phyloP scores from a whole-genome alignment of 2,329 filamentous ascomycete species.

The Didymella exigua region DNA sequence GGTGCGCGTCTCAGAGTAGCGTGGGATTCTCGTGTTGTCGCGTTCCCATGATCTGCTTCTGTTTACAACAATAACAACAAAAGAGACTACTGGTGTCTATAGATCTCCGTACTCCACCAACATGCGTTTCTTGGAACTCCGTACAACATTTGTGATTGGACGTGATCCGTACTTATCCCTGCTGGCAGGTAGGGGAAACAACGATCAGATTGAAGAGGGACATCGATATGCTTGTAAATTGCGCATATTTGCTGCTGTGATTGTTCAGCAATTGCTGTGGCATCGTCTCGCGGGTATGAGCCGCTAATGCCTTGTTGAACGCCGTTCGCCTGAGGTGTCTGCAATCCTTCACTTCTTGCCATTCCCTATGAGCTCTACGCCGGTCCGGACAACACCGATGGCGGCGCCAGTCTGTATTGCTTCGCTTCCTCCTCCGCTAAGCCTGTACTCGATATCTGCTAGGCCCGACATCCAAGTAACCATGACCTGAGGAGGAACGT shows the following conservation, averaged over 20 bases:
- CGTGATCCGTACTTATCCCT: neutral
- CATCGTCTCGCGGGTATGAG: conserved; percentile 4
- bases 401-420: conserved; percentile 89
- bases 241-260: conserved; percentile 3
- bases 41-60: conserved; percentile 6
- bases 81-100: neutral
- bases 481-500: conserved; percentile 85
- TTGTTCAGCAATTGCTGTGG: conserved; percentile 5
- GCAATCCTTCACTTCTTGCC: conserved; percentile 30
- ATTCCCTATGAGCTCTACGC: conserved; percentile 70
- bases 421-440: conserved; percentile 87
- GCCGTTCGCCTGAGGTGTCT: conserved; percentile 1
- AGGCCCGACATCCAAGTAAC: conserved; percentile 90
- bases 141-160: neutral
- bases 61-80: conserved; percentile 18
- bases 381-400: conserved; percentile 84
- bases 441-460: conserved; percentile 88
- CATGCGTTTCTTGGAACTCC: neutral
- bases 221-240: neutral
- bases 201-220: neutral
- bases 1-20: conserved; percentile 17
- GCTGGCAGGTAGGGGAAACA: neutral
- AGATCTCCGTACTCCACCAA: neutral
- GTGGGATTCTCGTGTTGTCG: conserved; percentile 14
- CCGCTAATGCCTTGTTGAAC: conserved; percentile 3